A percentile compares a stretch with the other conserved stretches of the same genome.
These are phyloP conservation scores for Kwoniella europaea DNA, from an alignment of 768 basidiomycete species.

Conservation along the genomic window DNA sequence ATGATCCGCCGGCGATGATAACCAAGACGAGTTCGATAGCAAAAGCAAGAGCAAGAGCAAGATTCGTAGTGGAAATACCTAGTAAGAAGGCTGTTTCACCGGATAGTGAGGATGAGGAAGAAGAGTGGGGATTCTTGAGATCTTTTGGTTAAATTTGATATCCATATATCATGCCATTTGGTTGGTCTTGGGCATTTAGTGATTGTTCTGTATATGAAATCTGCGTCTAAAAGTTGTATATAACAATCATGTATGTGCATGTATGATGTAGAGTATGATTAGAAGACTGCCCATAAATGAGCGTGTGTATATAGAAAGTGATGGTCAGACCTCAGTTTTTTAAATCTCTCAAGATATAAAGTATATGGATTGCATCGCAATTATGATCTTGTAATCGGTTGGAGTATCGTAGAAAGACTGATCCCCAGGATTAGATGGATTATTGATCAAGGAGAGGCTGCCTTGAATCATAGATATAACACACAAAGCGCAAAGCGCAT, in stretches of 20 bases:
- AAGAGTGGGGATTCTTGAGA: constrained; percentile 31
- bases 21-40: not conserved
- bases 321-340: no score
- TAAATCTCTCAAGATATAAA: no score
- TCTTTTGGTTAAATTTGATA: not conserved
- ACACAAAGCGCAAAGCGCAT: no score
- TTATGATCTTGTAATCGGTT: no score
- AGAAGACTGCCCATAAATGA: not conserved
- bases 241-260: no score
- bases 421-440: no score
- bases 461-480: no score
- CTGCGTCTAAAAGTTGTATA: not conserved
- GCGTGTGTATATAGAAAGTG: not conserved
- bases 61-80: constrained; percentile 22
- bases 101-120: constrained; percentile 1
- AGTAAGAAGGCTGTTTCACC: not conserved
- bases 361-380: no score
- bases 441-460: no score
- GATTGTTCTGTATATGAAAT: not conserved
- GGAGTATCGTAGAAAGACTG: no score
- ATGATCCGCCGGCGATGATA: not conserved
- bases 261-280: not conserved
- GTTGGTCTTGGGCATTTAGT: not conserved
- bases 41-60: constrained; percentile 1
- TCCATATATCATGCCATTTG: not conserved